These are phyloP conservation scores for Chrysanthemum lavandulifolium DNA, from an alignment of 129 eudicot genomes.

Conservation along the genomic window DNA sequence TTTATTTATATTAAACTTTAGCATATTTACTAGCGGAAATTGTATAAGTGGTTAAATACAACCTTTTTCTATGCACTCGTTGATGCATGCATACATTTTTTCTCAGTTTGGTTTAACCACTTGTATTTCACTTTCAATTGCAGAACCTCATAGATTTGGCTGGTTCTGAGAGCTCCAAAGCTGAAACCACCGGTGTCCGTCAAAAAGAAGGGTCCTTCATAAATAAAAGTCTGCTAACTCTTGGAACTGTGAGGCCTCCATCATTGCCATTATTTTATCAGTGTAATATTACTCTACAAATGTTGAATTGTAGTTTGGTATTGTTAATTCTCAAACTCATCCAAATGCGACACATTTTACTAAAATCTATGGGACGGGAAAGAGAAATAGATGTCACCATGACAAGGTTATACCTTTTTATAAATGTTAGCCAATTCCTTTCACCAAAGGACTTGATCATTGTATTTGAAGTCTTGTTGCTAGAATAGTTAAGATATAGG, in stretches of 20 bases:
- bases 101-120: slow-evolving; percentile 12
- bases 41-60: slow-evolving; percentile 10
- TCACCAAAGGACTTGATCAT: slow-evolving; percentile 14
- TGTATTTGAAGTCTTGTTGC: slow-evolving; percentile 1
- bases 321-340: slow-evolving; percentile 2
- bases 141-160: slow-evolving; percentile 99
- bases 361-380: slow-evolving; percentile 10
- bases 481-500: slow-evolving; percentile 5
- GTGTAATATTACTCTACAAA: slow-evolving; percentile 31
- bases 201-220: slow-evolving; percentile 93
- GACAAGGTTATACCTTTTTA: slow-evolving; percentile 1
- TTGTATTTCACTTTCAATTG: slow-evolving; percentile 39
- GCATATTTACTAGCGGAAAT: slow-evolving; percentile 1
- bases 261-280: slow-evolving; percentile 41
- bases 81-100: slow-evolving; percentile 5
- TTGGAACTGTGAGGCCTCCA: slow-evolving; percentile 91
- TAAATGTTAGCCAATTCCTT: not conserved
- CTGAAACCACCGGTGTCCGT: slow-evolving; percentile 77
- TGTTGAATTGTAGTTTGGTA: slow-evolving; percentile 18
- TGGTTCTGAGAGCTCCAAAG: slow-evolving; percentile 99
- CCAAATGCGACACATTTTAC: slow-evolving; percentile 5
- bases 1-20: slow-evolving; percentile 11
- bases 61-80: slow-evolving; percentile 7
- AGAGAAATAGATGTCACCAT: slow-evolving; percentile 9
- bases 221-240: slow-evolving; percentile 93